Base-by-base conservation (phyloP, 352 stramenopile species). In the Pythium sp. region DNA sequence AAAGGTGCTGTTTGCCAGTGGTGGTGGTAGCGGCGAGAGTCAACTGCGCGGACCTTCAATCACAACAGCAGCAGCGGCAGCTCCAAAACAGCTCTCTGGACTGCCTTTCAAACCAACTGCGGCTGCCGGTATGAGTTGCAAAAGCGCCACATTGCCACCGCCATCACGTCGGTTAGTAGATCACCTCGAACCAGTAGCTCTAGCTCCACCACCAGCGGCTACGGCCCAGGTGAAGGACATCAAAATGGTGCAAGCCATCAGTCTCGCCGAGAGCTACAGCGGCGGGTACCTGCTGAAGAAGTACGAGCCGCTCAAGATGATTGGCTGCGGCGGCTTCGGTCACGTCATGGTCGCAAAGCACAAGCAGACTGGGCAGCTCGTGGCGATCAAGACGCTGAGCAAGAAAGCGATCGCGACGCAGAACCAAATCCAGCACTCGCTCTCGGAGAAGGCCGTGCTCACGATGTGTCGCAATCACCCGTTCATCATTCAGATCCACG, bases 401-500 rank as follows among this genome's bases (percentile, higher is more conserved):
- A 97, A 97, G 74, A 84, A 93, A 46, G 81, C 75, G 7, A 82
- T 95, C 46, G 89, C 81, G 14, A 60, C 70, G 61, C 81, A 92
- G 62, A 91, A 97, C 32, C 91, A 98, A 64, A 73, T 96, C 22
- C 77, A 95, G 69, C 88, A 97, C 70, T 94, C 91, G 22, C 76
- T 89, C 15, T 78, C 90, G 28, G 92, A 98, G 74, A 84, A 91
- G 47, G 78, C 82, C 4, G 93, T 98, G 56, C 86, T 98, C 26
- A 88, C 84, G 30, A 95, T 97, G 72, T 89, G 82, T 43, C 82
- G 88, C 26, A 81, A 94, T 68, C 92, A 98, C 67, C 92, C 92
- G 41, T 98, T 97, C 76, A 97, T 98, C 71, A 83, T 98, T 4
- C 90, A 92, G 62, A 82, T 98, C 38, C 87, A 96, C 62, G 85